phyloP scores from a whole-genome alignment of 2,329 filamentous ascomycete genomes.

The Emericellopsis atlantica region DNA sequence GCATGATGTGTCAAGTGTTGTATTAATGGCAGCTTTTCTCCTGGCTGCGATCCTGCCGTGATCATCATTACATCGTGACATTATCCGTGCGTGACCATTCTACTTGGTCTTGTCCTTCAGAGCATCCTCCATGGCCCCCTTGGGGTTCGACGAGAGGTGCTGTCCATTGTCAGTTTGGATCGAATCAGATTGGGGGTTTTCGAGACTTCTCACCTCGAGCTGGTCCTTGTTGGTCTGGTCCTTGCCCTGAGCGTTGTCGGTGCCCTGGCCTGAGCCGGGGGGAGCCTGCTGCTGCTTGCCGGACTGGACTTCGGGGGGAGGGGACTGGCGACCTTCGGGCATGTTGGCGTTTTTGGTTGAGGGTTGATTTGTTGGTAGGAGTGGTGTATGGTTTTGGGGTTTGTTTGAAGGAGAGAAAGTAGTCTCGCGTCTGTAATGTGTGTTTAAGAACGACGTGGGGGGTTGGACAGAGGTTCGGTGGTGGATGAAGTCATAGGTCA shows the following conservation, averaged over 20 bases:
- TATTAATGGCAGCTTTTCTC: too few relatives aligned
- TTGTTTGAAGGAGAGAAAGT: background rate
- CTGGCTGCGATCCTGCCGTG: too few relatives aligned
- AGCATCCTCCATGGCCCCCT: constrained; percentile 47
- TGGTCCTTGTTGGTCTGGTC: constrained; percentile 36
- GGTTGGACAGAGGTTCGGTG: background rate
- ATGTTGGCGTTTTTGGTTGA: constrained; percentile 24
- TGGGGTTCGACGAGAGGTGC: constrained; percentile 53
- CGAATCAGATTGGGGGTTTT: background rate
- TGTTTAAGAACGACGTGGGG: background rate
- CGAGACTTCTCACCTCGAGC: constrained; percentile 26
- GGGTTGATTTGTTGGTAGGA: background rate
- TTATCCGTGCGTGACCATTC: background rate
- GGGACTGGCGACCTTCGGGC: constrained; percentile 69
- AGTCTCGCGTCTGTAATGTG: background rate
- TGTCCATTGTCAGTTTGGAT: constrained; percentile 12
- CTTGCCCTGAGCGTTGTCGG: constrained; percentile 42
- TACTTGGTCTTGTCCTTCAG: constrained; percentile 36
- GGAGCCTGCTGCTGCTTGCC: constrained; percentile 50
- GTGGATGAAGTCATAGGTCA: constrained; percentile 1
- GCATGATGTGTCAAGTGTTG: too few relatives aligned
- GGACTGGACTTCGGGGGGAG: constrained; percentile 55
- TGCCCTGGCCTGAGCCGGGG: constrained; percentile 43
- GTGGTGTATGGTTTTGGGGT: background rate
- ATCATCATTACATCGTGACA: background rate